phyloP scores from a whole-genome alignment of 805 yeast species.

The Nakazawaea molendinolei region DNA sequence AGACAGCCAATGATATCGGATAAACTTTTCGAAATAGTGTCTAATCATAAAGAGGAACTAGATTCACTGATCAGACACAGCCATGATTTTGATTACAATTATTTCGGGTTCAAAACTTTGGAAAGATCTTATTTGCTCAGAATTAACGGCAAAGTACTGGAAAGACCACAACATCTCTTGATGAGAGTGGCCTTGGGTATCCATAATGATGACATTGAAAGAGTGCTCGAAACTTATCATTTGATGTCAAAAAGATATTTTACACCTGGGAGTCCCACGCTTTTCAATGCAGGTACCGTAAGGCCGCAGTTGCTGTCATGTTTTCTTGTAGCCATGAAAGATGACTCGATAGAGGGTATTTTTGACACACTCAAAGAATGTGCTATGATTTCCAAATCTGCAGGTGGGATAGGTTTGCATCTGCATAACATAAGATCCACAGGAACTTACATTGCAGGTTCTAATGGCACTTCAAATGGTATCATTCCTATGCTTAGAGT shows the following conservation, averaged over 20 bases:
- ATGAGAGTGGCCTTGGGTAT: slow-evolving; percentile 61
- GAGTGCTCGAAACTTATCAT: slow-evolving; percentile 50
- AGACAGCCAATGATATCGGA: slow-evolving; percentile 67
- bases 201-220: slow-evolving; percentile 46
- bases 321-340: slow-evolving; percentile 57
- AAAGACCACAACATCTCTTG: slow-evolving; percentile 54
- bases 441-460: slow-evolving; percentile 56
- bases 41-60: slow-evolving; percentile 55
- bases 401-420: slow-evolving; percentile 61
- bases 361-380: slow-evolving; percentile 55
- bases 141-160: slow-evolving; percentile 50
- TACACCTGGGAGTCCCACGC: slow-evolving; percentile 58
- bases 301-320: slow-evolving; percentile 56
- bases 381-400: slow-evolving; percentile 56
- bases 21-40: slow-evolving; percentile 56
- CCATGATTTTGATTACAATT: slow-evolving; percentile 56
- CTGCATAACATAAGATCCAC: slow-evolving; percentile 53
- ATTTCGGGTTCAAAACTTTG: slow-evolving; percentile 55
- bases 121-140: slow-evolving; percentile 52
- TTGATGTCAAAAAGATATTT: slow-evolving; percentile 53
- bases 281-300: slow-evolving; percentile 58
- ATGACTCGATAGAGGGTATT: slow-evolving; percentile 58
- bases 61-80: slow-evolving; percentile 69
- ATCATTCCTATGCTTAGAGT: slow-evolving; percentile 59
- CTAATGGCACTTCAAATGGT: slow-evolving; percentile 59